phyloP scores from a whole-genome alignment of 257 asterid genomes.

The Gentiana dahurica region DNA sequence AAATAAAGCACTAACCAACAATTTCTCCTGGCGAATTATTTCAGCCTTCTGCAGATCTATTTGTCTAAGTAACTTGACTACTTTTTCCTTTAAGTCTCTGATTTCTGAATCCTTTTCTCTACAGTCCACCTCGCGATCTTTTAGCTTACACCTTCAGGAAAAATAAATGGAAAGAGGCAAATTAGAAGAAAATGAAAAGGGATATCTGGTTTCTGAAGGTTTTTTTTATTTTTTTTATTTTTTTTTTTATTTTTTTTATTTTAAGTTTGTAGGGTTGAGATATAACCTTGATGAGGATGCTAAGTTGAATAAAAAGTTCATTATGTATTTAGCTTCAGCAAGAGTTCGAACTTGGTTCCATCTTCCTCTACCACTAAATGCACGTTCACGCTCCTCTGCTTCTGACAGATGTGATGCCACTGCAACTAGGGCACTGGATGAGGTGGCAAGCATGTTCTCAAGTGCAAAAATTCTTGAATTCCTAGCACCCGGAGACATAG shows the following conservation, averaged over 20 bases:
- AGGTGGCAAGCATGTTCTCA: slow-evolving; percentile 90
- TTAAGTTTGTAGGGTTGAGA: slow-evolving; percentile 4
- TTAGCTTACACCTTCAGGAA: slow-evolving; percentile 51
- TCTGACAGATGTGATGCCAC: slow-evolving; percentile 97
- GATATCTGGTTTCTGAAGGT: background rate
- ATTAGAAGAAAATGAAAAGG: slow-evolving; percentile 9
- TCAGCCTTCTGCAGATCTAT: slow-evolving; percentile 64
- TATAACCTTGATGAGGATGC: slow-evolving; percentile 77
- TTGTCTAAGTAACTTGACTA: slow-evolving; percentile 58
- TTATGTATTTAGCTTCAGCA: slow-evolving; percentile 75
- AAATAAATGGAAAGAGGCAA: slow-evolving; percentile 4
- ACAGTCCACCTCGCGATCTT: slow-evolving; percentile 78
- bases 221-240: background rate
- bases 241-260: background rate
- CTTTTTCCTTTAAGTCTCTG: slow-evolving; percentile 79
- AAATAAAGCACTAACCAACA: slow-evolving; percentile 42
- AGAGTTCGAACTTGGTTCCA: slow-evolving; percentile 92
- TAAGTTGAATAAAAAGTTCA: slow-evolving; percentile 73
- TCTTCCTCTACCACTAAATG: slow-evolving; percentile 88
- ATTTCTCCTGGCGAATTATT: slow-evolving; percentile 44
- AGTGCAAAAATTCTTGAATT: slow-evolving; percentile 82
- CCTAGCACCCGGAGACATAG: slow-evolving; percentile 97
- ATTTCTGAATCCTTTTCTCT: slow-evolving; percentile 84
- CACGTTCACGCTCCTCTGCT: slow-evolving; percentile 94
- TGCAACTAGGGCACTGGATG: slow-evolving; percentile 85